phyloP scores from a whole-genome alignment of 208 protist species.

The Crithidia mellificae region DNA sequence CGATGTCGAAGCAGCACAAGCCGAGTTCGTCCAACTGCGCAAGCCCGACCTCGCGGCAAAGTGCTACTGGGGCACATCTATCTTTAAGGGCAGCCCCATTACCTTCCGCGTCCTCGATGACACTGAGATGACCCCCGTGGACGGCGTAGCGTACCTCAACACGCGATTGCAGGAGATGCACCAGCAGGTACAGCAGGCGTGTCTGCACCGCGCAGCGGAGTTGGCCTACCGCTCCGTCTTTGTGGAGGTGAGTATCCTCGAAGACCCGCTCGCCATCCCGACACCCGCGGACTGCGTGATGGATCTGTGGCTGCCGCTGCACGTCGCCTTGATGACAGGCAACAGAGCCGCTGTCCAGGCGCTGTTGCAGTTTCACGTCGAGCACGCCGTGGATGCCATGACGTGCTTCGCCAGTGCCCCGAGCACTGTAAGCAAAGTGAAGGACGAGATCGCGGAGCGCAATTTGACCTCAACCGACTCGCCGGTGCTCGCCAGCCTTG shows the following conservation, averaged over 20 bases:
- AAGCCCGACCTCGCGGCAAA: slow-evolving; percentile 28
- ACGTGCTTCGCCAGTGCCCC: slow-evolving; percentile 24
- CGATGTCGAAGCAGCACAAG: slow-evolving; percentile 1
- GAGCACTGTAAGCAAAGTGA: background rate
- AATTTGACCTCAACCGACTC: background rate
- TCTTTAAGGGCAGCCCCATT: slow-evolving; percentile 28
- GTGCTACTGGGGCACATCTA: slow-evolving; percentile 38
- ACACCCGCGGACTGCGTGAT: slow-evolving; percentile 35
- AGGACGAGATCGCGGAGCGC: background rate
- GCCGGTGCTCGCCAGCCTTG: background rate
- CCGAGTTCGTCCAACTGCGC: slow-evolving; percentile 31
- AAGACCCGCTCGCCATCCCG: slow-evolving; percentile 48
- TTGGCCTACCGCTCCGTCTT: slow-evolving; percentile 50
- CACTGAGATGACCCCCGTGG: slow-evolving; percentile 26
- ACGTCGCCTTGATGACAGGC: slow-evolving; percentile 64
- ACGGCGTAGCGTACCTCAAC: slow-evolving; percentile 22
- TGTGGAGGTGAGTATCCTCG: slow-evolving; percentile 69
- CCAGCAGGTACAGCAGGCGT: slow-evolving; percentile 20
- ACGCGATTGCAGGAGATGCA: slow-evolving; percentile 19
- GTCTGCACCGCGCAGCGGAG: slow-evolving; percentile 27
- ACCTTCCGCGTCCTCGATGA: slow-evolving; percentile 49
- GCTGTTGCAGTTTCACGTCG: slow-evolving; percentile 64
- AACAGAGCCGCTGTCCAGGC: slow-evolving; percentile 35
- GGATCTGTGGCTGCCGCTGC: slow-evolving; percentile 71
- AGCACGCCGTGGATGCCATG: slow-evolving; percentile 45